Base-by-base conservation (phyloP, 257 asterid species). In the Plantago ovata region DNA sequence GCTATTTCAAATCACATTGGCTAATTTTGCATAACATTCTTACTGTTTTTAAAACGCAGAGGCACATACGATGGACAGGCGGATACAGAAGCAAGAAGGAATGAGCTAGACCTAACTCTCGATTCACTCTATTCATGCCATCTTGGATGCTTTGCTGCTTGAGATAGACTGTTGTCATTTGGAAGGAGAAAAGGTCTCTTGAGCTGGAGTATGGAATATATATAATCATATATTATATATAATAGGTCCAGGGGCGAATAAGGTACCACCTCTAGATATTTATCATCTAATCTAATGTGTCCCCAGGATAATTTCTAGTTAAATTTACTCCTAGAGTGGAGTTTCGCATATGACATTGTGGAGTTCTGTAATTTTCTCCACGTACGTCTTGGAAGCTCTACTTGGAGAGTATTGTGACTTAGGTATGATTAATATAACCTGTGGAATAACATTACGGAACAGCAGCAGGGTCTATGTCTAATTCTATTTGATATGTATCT, bases 61-160 rank as follows among this genome's bases (percentile, higher is more conserved):
- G 84, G 77, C 4, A 71, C 56, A 16, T 75, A 67, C 51, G 77
- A 73, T 48, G 87, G 79, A 48, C 74, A 45, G 46, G 84, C 62
- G 66, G 77, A 79, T n/a, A 66, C 66, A 55, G 94, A 71, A 64
- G 74, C 63, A 0, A 68, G 84, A 69, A 81, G 88, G 67, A 81
- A 83, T 48, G 92, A 80, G 60, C 87, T 89, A 14, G 97, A 89
- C 69, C 86, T 89, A 61, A 84, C 85, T 60, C 84, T 85, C 48
- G 96, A 85, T 63, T 85, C 95, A 3, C 84, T 88, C 65, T 88
- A 77, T 66, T 71, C 93, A 10, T 85, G 85, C 75, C 90, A 82
- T 71, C 89, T 85, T 58, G 95, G 96, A 42, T 87, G 87, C 84
- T 86, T 80, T 65, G 73, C 86, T 58, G 72, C 77, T 10, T 73